Conservation (phyloP, 2,329 filamentous ascomycete genomes). For the Fusarium luffae region DNA sequence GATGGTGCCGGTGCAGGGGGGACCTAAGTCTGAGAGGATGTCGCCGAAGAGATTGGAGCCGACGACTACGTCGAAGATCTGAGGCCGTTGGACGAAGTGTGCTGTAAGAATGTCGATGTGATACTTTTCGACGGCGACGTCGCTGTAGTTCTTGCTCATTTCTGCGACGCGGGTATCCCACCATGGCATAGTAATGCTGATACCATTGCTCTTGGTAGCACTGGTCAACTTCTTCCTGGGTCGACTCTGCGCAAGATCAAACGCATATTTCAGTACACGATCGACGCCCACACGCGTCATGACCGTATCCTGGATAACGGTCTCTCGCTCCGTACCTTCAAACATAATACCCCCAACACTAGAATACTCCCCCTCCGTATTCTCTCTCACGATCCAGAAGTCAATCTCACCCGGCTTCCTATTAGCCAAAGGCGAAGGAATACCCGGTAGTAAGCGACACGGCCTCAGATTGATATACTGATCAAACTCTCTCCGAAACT, state of each 20-base stretch:
- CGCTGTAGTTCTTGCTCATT: slow-evolving; percentile 66
- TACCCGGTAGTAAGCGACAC: slow-evolving; percentile 69
- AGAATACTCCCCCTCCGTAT: slow-evolving; percentile 75
- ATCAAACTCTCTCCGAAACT: slow-evolving; percentile 74
- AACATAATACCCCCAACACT: slow-evolving; percentile 73
- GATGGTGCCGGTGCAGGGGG: slow-evolving; percentile 76
- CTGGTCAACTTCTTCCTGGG: slow-evolving; percentile 71
- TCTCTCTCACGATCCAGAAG: slow-evolving; percentile 75
- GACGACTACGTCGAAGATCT: slow-evolving; percentile 71
- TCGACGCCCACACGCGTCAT: slow-evolving; percentile 72
- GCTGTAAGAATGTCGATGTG: slow-evolving; percentile 75
- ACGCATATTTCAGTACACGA: slow-evolving; percentile 71
- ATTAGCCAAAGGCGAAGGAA: slow-evolving; percentile 65
- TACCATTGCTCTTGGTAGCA: slow-evolving; percentile 75
- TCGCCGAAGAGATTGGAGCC: slow-evolving; percentile 73
- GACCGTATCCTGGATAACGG: slow-evolving; percentile 70
- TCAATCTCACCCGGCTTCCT: slow-evolving; percentile 69
- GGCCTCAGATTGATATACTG: slow-evolving; percentile 77
- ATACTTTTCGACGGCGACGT: slow-evolving; percentile 72
- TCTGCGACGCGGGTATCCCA: slow-evolving; percentile 71
- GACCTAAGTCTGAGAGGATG: slow-evolving; percentile 77
- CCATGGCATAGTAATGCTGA: slow-evolving; percentile 74
- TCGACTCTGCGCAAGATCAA: slow-evolving; percentile 68
- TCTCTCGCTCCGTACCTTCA: slow-evolving; percentile 67
- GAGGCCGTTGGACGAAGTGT: slow-evolving; percentile 69